Base-by-base conservation (phyloP, 208 protist species). In the Tetramitus jugosus region DNA sequence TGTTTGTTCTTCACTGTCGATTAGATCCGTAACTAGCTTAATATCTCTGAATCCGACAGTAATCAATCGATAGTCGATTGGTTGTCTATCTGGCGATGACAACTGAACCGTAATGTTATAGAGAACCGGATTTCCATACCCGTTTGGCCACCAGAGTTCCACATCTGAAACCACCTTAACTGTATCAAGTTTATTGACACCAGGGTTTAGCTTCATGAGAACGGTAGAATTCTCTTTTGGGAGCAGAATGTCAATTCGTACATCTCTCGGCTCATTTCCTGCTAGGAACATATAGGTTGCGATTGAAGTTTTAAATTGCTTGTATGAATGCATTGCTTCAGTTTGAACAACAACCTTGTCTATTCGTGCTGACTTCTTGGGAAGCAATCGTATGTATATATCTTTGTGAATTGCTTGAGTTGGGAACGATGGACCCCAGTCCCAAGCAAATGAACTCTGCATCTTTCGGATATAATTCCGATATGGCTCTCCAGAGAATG, bases 381-480 rank as follows among this genome's bases (percentile, higher is more conserved):
- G 10, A 13, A 35, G 10, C 2, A 31, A 52, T 52, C 3, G 4
- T 3, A 69, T 69, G 4, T n/a, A 26, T 26, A 10, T 69, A 3
- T 17, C 7, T 17, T 20, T 31, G 8, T 8, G 20, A 69, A 69
- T 71, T 3, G 3, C 26, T 7, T 33, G 31, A 39, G 13, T 7
- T 35, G 17, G 10, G 23, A 72, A 72, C 26, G 7, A 31, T 1
- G 65, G 42, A 37, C 42, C 42, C 42, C 37, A 72, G 35, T 72
- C 42, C 65, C 42, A 72, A 53, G 20, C 14, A 53, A 72, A 72
- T 8, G 40, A 53, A 35, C 40, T 35, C 37, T 72, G 65, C 35
- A 23, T 31, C 31, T 72, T 72, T 72, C 65, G 45, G 7, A 72
- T 72, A 17, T 53, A 72, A 33, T 72, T 72, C 53, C 65, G 4